Base-by-base conservation (phyloP, 305 asterid genomes). In the Rubia peregrina region DNA sequence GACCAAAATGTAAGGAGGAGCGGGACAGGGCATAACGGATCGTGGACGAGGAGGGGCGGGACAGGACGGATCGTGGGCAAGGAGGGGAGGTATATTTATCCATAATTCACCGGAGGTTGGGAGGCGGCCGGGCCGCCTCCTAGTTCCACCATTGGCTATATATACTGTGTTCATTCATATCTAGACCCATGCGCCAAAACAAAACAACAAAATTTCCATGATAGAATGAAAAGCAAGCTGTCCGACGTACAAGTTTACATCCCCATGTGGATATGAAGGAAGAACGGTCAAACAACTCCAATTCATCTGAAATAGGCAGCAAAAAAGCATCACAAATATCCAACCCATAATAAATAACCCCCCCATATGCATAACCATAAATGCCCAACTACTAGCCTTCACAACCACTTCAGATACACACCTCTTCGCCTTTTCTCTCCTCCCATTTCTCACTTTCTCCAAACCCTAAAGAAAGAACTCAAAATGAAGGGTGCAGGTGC, bases 301-400 rank as follows among this genome's bases (percentile, higher is more conserved):
- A 49, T 16, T 49, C 7, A 49, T 49, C 14, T 48, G 55, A 48
- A 30, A 51, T 51, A 16, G 9, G 21, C 56, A 13, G 21, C 7
- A 49, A 49, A n/a, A 49, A 13, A 19, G 7, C 7, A 16, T 48
- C n/a, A 48, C 0, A 13, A 14, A 48, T 48, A 48, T 16, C 56
- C 56, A 48, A 10, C 51, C 53, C 53, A 5, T 59, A 22, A 59
- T 60, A 11, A 68, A 30, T 49, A 5, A 9, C 75, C 24, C 19
- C 19, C 59, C 61, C 21, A 55, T 55, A 19, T 55, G 21, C 61
- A 55, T n/a, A 11, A 17, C 48, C 43, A 53, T 73, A 24, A 73
- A 74, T 74, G 63, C 55, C 69, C 75, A 75, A 75, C 78, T 55
- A 61, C 67, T 55, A 17, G 5, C n/a, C 21, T 16, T 51, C 57